Evolutionary conservation across 495 filamentous ascomycete genomes (phyloP).

Genomic region (Glarea lozoyensis): DNA sequence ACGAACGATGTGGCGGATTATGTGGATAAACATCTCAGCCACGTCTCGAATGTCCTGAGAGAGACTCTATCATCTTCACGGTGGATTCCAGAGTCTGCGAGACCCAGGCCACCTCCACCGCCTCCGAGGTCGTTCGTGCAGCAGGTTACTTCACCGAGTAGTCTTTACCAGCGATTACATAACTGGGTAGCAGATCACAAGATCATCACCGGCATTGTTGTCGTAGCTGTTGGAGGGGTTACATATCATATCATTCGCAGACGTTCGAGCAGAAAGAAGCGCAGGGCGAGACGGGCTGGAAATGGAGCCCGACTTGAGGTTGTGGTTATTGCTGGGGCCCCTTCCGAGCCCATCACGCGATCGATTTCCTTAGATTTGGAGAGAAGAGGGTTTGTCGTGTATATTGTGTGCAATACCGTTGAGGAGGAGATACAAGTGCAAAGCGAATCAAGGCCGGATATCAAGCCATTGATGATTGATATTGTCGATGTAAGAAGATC

Average conservation of each 20-base stretch:
- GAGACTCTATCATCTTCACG: conserved; percentile 51
- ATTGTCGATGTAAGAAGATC: conserved; percentile 54
- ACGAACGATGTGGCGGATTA: conserved; percentile 61
- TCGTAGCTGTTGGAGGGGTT: conserved; percentile 59
- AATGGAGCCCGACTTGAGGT: conserved; percentile 89
- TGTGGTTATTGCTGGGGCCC: conserved; percentile 77
- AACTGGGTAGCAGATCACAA: conserved; percentile 63
- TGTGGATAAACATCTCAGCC: conserved; percentile 68
- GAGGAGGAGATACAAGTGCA: conserved; percentile 79
- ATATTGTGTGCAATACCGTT: conserved; percentile 65
- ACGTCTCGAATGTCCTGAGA: conserved; percentile 51
- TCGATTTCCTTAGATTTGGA: conserved; percentile 80
- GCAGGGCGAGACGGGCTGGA: conserved; percentile 63
- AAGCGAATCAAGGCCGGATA: conserved; percentile 64
- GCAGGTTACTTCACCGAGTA: conserved; percentile 25
- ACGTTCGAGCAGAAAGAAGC: conserved; percentile 50
- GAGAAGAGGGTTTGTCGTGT: conserved; percentile 87
- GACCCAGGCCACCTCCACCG: conserved; percentile 43
- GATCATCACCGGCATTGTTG: conserved; percentile 55
- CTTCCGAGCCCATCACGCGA: conserved; percentile 68
- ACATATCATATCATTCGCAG: conserved; percentile 57
- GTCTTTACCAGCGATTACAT: conserved; percentile 32
- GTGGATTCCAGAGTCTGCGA: conserved; percentile 63
- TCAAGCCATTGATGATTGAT: conserved; percentile 74
- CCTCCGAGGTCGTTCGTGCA: conserved; percentile 26